These are phyloP conservation scores for Cordyceps tenuipes DNA, from an alignment of 2,329 filamentous ascomycete species.

Conservation along the genomic window DNA sequence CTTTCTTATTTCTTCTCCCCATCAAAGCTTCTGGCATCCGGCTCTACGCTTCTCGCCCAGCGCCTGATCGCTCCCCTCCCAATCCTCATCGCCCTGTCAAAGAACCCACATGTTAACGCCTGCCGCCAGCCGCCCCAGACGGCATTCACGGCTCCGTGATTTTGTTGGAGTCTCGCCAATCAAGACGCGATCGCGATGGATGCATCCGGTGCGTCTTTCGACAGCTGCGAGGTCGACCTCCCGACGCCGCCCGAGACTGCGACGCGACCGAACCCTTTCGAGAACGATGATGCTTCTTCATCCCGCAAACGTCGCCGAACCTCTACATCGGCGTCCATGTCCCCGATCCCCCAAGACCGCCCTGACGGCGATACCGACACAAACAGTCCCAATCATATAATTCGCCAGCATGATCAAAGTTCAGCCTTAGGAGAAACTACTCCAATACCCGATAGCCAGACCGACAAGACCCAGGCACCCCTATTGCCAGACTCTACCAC, in stretches of 20 bases:
- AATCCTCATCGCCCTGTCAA: slow-evolving; percentile 1
- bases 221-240: slow-evolving; percentile 46
- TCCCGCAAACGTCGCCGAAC: slow-evolving; percentile 56
- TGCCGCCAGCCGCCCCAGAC: slow-evolving; percentile 36
- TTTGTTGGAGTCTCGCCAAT: slow-evolving; percentile 33
- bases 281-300: slow-evolving; percentile 45
- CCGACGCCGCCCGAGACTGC: slow-evolving; percentile 54
- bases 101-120: slow-evolving; percentile 46
- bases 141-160: slow-evolving; percentile 45
- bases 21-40: background rate
- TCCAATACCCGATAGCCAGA: background rate
- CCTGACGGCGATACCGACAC: slow-evolving; percentile 11
- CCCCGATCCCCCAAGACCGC: slow-evolving; percentile 31
- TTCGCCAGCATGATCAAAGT: background rate
- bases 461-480: background rate
- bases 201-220: slow-evolving; percentile 39
- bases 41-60: slow-evolving; percentile 7
- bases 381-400: background rate
- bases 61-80: slow-evolving; percentile 4
- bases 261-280: slow-evolving; percentile 56
- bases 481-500: background rate
- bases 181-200: slow-evolving; percentile 33
- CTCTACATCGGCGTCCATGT: slow-evolving; percentile 46
- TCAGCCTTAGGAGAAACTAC: background rate
- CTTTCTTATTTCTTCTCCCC: too few species aligned